Evolutionary conservation across 257 asterid species (phyloP).

Genomic region (Przewalskia tangutica): DNA sequence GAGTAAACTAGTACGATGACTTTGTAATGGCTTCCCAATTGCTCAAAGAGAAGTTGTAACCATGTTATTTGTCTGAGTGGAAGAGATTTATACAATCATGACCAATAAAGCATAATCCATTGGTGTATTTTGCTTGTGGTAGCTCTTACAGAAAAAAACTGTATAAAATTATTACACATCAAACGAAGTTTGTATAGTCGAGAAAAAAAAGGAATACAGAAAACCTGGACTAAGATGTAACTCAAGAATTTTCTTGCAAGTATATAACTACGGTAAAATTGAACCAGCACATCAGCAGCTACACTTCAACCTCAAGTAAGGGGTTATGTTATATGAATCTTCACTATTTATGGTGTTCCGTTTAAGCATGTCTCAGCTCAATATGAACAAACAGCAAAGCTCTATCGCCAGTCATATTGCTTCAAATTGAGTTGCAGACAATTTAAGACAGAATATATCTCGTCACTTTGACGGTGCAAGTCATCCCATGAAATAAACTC

Average conservation of each 20-base stretch:
- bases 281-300: neutral
- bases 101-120: too few species aligned
- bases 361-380: neutral
- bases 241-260: neutral
- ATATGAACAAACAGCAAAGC: too few species aligned
- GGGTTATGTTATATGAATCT: neutral
- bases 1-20: neutral
- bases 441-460: constrained; percentile 37
- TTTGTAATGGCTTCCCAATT: neutral
- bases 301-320: neutral
- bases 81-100: neutral
- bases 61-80: neutral
- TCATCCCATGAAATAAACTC: constrained; percentile 84
- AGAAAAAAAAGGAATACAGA: neutral
- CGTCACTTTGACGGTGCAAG: constrained; percentile 39
- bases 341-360: neutral
- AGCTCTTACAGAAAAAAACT: too few species aligned
- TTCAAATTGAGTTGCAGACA: constrained; percentile 38
- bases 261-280: too few species aligned
- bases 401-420: neutral
- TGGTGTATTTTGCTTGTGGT: too few species aligned
- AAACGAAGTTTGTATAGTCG: neutral
- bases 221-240: neutral
- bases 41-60: neutral
- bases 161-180: neutral